These are phyloP conservation scores for Cardamine chenopodiifolia DNA, from an alignment of 345 rosid genomes.

Conservation along the genomic window DNA sequence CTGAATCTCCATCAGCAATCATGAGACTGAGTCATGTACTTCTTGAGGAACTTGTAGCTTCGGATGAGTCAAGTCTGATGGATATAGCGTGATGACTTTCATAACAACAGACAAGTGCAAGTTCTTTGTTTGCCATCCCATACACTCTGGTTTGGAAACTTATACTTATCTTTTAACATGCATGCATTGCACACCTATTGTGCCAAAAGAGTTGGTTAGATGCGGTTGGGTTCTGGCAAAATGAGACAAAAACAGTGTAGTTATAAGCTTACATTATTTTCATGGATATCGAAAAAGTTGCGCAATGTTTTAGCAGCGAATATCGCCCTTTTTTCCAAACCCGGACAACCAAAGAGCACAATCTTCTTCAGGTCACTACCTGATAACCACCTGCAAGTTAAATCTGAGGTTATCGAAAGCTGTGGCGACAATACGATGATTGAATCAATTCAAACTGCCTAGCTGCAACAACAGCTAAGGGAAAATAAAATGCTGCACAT, in stretches of 20 bases:
- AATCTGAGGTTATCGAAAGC: conserved; percentile 25
- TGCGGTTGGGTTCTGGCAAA: not conserved
- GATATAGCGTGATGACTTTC: conserved; percentile 62
- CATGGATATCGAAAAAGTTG: conserved; percentile 59
- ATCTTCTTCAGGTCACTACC: conserved; percentile 68
- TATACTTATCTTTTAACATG: conserved; percentile 59
- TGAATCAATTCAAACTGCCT: not conserved
- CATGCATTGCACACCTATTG: conserved; percentile 76
- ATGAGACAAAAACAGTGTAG: conserved; percentile 15
- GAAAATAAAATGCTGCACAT: not conserved
- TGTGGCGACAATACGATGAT: conserved; percentile 3
- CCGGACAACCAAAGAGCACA: conserved; percentile 76
- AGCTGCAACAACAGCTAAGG: not conserved
- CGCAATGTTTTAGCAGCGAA: conserved; percentile 80
- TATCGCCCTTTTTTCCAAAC: conserved; percentile 49
- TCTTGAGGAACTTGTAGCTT: conserved; percentile 57
- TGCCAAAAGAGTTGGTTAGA: conserved; percentile 21
- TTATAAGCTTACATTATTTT: conserved; percentile 59
- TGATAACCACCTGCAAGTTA: conserved; percentile 71
- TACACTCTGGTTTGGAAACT: conserved; percentile 58
- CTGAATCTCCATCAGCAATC: conserved; percentile 55
- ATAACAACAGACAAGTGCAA: conserved; percentile 58
- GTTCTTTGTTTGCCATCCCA: conserved; percentile 50
- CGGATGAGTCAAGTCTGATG: conserved; percentile 56
- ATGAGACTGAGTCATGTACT: conserved; percentile 53